These are phyloP conservation scores for Phytophthora ohioensis DNA, from an alignment of 352 stramenopile genomes.

Conservation along the genomic window DNA sequence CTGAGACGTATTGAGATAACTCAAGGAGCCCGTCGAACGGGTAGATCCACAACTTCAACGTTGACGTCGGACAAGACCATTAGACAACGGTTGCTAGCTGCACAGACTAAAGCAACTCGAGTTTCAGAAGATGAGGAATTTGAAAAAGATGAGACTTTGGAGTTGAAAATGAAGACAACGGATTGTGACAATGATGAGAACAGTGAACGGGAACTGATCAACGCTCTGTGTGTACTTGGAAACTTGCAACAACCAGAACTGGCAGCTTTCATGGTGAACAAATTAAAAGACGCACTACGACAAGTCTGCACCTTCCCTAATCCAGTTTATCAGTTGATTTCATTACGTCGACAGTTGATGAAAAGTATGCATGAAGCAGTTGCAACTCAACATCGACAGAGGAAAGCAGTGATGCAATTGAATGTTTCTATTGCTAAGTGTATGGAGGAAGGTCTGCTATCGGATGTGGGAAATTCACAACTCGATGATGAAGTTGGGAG, in stretches of 20 bases:
- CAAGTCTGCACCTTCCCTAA: constrained; percentile 56
- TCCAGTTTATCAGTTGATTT: constrained; percentile 64
- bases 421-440: constrained; percentile 25
- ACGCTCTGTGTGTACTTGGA: constrained; percentile 63
- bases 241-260: constrained; percentile 55
- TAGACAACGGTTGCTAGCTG: constrained; percentile 30
- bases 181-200: constrained; percentile 18
- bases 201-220: constrained; percentile 50
- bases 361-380: constrained; percentile 66
- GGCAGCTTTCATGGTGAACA: constrained; percentile 50
- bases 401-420: constrained; percentile 30
- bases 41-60: background rate
- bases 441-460: constrained; percentile 15
- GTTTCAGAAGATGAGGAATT: constrained; percentile 37
- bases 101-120: constrained; percentile 31
- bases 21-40: constrained; percentile 38
- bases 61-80: constrained; percentile 31
- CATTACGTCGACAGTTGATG: constrained; percentile 64
- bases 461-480: background rate
- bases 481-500: background rate
- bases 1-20: constrained; percentile 64
- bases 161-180: background rate
- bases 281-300: constrained; percentile 58
- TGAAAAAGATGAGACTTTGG: constrained; percentile 31
- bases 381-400: constrained; percentile 54